A percentile compares a stretch with the other conserved stretches of the same genome.
Conservation (phyloP, 106 monocot genomes). For the Allium cepa region DNA sequence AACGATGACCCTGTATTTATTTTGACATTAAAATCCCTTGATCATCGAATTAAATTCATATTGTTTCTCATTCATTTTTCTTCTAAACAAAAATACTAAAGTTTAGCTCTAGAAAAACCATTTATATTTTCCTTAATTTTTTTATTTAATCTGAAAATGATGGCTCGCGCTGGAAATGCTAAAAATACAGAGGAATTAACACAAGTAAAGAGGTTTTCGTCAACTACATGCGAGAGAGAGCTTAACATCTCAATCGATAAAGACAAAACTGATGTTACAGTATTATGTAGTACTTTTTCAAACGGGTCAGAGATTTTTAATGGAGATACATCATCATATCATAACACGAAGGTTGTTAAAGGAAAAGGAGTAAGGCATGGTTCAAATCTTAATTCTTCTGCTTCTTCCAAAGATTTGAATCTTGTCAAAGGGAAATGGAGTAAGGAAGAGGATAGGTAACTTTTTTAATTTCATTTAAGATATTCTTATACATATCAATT, state of each 20-base stretch:
- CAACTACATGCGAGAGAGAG: slow-evolving; percentile 9
- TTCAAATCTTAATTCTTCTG: not conserved
- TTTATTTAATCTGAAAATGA: not conserved
- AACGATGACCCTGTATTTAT: no score
- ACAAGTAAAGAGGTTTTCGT: slow-evolving; percentile 25
- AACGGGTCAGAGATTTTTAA: not conserved
- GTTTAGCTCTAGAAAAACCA: no score
- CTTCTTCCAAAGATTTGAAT: not conserved
- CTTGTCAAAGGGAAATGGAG: slow-evolving; percentile 64
- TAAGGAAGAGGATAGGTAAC: slow-evolving; percentile 57
- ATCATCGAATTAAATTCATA: no score
- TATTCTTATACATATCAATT: not conserved
- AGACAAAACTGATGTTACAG: not conserved
- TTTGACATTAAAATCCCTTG: no score
- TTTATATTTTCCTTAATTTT: no score
- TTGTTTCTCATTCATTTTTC: no score
- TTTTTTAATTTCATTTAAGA: not conserved
- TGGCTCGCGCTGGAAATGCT: not conserved
- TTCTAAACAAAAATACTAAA: no score
- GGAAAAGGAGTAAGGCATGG: not conserved
- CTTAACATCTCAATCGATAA: not conserved
- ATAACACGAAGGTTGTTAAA: not conserved
- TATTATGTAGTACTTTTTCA: not conserved
- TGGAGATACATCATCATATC: not conserved
- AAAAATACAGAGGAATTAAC: not conserved